Percentiles rank a stretch among this genome's conserved stretches.
These are phyloP conservation scores for Aegilops longissima DNA, from an alignment of 176 grass and related monocot genomes.

Conservation along the genomic window DNA sequence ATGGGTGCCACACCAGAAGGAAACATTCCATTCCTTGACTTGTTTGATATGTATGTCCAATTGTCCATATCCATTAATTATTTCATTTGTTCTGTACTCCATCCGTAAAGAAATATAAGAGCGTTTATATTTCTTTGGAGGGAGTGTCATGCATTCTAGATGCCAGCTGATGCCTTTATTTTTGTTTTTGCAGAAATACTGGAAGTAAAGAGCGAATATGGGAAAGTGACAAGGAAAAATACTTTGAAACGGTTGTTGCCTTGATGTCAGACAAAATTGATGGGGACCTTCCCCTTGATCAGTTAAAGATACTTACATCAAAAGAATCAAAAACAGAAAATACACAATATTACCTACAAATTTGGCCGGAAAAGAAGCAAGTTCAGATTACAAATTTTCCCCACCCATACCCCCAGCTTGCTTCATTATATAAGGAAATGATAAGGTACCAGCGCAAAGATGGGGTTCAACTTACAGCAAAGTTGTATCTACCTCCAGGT, in stretches of 20 bases:
- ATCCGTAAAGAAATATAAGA: too few species aligned
- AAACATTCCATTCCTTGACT: slow-evolving; percentile 97
- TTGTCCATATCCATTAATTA: background rate
- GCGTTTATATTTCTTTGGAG: too few species aligned
- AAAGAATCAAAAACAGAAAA: slow-evolving; percentile 99
- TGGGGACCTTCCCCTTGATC: slow-evolving; percentile 60
- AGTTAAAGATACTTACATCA: slow-evolving; percentile 90
- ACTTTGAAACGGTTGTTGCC: slow-evolving; percentile 86
- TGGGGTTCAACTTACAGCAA: slow-evolving; percentile 96
- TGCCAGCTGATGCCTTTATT: slow-evolving; percentile 28
- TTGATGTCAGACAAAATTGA: slow-evolving; percentile 95
- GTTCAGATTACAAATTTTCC: slow-evolving; percentile 98
- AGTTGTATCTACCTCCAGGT: slow-evolving; percentile 88
- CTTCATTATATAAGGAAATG: slow-evolving; percentile 93
- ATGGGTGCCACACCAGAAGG: slow-evolving; percentile 96
- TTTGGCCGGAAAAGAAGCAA: slow-evolving; percentile 85
- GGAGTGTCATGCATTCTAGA: background rate
- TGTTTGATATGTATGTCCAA: slow-evolving; percentile 87
- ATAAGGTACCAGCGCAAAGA: slow-evolving; percentile 93
- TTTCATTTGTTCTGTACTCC: slow-evolving; percentile 24
- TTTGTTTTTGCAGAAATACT: slow-evolving; percentile 64
- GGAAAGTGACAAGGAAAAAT: slow-evolving; percentile 97
- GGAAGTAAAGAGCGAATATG: slow-evolving; percentile 96
- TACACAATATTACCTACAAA: slow-evolving; percentile 89
- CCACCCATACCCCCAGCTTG: slow-evolving; percentile 94